A percentile compares a stretch with the other conserved stretches of the same genome.
Evolutionary conservation across 2,329 filamentous ascomycete species (phyloP).

Genomic region (Orbilia brochopaga): DNA sequence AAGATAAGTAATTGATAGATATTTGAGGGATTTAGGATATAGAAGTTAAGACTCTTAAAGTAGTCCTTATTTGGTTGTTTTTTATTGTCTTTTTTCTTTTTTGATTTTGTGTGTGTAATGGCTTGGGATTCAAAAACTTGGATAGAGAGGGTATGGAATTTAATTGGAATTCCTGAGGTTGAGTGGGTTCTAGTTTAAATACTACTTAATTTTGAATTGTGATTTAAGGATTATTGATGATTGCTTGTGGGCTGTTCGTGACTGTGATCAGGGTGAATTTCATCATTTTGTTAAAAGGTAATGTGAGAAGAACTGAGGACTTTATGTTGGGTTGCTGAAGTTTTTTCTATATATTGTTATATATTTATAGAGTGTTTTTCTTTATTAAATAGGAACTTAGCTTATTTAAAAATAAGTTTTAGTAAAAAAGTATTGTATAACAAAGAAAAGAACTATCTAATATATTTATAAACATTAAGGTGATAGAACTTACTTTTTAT

Average conservation of each 20-base stretch:
- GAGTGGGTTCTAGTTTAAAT: constrained; percentile 20
- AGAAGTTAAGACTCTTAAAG: constrained; percentile 59
- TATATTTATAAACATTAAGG: too few relatives aligned
- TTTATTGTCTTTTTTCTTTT: constrained; percentile 57
- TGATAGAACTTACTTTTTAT: too few relatives aligned
- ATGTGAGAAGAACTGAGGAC: neutral
- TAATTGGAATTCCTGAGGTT: constrained; percentile 58
- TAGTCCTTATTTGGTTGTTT: constrained; percentile 57
- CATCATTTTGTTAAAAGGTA: constrained; percentile 8
- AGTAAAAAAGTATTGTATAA: too few relatives aligned
- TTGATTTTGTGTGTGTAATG: constrained; percentile 48
- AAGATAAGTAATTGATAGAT: constrained; percentile 60
- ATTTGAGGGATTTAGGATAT: constrained; percentile 57
- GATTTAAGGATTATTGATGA: constrained; percentile 47
- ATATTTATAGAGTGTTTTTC: too few relatives aligned
- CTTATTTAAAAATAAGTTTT: too few relatives aligned
- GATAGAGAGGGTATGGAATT: constrained; percentile 60
- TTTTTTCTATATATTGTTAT: neutral
- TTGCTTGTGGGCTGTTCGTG: neutral
- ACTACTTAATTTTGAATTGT: constrained; percentile 53
- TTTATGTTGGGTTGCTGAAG: neutral
- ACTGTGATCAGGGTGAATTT: constrained; percentile 4
- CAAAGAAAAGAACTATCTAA: too few relatives aligned
- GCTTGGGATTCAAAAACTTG: constrained; percentile 59
- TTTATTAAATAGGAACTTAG: too few relatives aligned